Base-by-base conservation (phyloP, 2,329 filamentous ascomycete genomes). In the Colletotrichum plurivorum region DNA sequence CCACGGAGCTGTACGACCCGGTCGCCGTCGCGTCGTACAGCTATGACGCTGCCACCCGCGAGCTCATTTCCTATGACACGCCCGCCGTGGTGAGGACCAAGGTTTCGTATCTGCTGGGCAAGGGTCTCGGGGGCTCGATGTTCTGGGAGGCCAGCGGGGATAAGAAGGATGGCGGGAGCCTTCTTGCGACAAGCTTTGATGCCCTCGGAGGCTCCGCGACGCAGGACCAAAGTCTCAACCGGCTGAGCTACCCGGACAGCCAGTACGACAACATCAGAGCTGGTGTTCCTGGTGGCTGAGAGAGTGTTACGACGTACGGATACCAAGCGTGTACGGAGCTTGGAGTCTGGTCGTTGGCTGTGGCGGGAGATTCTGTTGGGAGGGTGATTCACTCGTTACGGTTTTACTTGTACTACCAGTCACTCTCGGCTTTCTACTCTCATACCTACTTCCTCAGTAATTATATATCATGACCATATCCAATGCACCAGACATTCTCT, bases 71-170 rank as follows among this genome's bases (percentile, higher is more conserved):
- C 22, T 97, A 93, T 77, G 90, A 93, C 76, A 93, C 87, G 1
- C 86, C 89, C 0, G 81, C 83, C 31, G 87, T 91, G 73, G 84
- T 90, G 36, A 78, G 81, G 58, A 76, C 81, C 72, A 97, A 96
- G 82, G 88, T 89, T 5, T 75, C 82, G 3, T 95, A 92, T 77
- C 87, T 94, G 73, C 85, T 87, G 78, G 75, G 80, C 57, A 84
- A 85, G 63, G 86, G 89, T 0, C 84, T 96, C 1, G 93, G 90
- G 4, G 94, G 93, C 25, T 90, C 88, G 36, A 95, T 96, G 93
- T 97, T 93, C 87, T 97, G 93, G 93, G 93, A 96, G 78, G 90
- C 88, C 16, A 93, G 90, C 70, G 89, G 85, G 8, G 94, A 97
- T 77, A 86, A 86, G 74, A 84, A 75, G 4, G 88, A 85, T 18